Percentiles rank a stretch among this genome's conserved stretches.
phyloP scores from a whole-genome alignment of 306 rosid species.

The Malus asiatica region DNA sequence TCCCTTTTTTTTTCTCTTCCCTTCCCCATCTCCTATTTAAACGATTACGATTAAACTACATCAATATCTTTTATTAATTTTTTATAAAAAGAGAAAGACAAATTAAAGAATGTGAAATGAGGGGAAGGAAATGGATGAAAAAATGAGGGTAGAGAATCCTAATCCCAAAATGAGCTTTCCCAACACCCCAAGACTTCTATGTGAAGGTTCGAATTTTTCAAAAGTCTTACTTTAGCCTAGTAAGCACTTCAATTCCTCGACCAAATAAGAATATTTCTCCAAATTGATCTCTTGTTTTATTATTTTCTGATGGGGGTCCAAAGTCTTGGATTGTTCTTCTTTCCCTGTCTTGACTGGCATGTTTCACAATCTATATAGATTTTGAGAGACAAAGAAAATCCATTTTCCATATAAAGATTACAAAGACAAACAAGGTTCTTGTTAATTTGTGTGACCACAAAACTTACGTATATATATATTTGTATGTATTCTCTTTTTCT shows the following conservation, averaged over 20 bases:
- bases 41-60: too few relatives aligned
- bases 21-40: too few relatives aligned
- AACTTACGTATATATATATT: conserved; percentile 27
- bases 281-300: background rate
- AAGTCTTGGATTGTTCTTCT: background rate
- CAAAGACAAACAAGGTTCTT: background rate
- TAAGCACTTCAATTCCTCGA: background rate
- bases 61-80: too few relatives aligned
- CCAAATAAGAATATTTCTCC: background rate
- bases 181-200: background rate
- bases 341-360: background rate
- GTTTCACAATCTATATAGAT: background rate
- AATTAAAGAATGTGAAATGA: too few relatives aligned
- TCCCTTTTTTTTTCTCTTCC: too few relatives aligned
- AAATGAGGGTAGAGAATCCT: too few relatives aligned
- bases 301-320: background rate
- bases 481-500: background rate
- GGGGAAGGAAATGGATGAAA: too few relatives aligned
- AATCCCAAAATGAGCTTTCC: background rate
- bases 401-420: background rate
- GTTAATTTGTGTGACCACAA: conserved; percentile 20
- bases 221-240: background rate
- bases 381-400: background rate
- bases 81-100: too few relatives aligned
- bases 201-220: background rate